These are phyloP conservation scores for Talaromyces sp. DNA, from an alignment of 2,329 filamentous ascomycete species.

Conservation along the genomic window DNA sequence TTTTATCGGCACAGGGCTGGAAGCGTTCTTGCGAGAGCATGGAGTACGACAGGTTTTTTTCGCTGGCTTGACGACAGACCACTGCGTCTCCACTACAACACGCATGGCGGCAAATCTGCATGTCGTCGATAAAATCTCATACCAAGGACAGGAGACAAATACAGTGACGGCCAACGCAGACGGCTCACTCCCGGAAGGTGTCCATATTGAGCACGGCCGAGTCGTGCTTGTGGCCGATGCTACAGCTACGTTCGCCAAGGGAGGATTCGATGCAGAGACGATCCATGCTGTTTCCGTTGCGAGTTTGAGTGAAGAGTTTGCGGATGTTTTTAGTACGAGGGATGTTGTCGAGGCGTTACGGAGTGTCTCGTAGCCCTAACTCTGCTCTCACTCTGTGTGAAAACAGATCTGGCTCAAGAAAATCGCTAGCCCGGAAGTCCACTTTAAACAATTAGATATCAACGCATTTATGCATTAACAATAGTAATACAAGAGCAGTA, in stretches of 20 bases:
- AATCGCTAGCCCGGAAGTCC: background rate
- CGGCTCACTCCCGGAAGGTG: slow-evolving; percentile 23
- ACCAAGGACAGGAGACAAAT: slow-evolving; percentile 13
- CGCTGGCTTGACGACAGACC: slow-evolving; percentile 47
- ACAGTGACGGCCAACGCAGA: slow-evolving; percentile 21
- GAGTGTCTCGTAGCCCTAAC: background rate
- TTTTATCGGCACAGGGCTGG: slow-evolving; percentile 47
- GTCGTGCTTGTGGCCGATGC: slow-evolving; percentile 47
- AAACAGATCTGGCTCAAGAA: background rate
- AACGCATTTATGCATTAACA: no score
- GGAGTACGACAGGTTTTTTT: slow-evolving; percentile 40
- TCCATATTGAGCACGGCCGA: slow-evolving; percentile 26
- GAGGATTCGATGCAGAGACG: slow-evolving; percentile 44
- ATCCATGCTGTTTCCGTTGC: slow-evolving; percentile 45
- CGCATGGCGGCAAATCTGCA: slow-evolving; percentile 49
- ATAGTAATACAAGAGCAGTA: background rate
- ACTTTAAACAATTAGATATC: no score
- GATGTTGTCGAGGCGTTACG: slow-evolving; percentile 34
- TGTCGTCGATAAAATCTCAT: slow-evolving; percentile 35
- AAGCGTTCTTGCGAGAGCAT: slow-evolving; percentile 33
- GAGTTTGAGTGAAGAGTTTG: slow-evolving; percentile 48
- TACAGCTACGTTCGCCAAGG: slow-evolving; percentile 46
- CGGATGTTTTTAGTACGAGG: slow-evolving; percentile 37
- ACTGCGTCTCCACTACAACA: slow-evolving; percentile 49
- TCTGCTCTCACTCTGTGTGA: background rate